These are phyloP conservation scores for Pythium dissotocum DNA, from an alignment of 352 stramenopile genomes.

Conservation along the genomic window DNA sequence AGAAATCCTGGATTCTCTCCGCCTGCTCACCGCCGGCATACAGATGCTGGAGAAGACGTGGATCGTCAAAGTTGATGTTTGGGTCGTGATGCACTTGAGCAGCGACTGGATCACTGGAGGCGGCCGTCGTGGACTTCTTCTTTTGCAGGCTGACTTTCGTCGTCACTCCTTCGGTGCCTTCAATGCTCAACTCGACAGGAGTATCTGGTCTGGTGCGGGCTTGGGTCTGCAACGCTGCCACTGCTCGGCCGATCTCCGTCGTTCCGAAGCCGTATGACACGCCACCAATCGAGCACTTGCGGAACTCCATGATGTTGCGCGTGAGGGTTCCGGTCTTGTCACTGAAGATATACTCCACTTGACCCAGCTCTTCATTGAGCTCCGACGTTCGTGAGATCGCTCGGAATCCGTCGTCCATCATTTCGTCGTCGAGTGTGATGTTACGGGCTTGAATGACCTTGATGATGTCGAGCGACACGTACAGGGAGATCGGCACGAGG, in stretches of 20 bases:
- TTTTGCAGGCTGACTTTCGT: neutral
- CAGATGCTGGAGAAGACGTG: slow-evolving; percentile 32
- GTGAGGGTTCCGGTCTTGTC: slow-evolving; percentile 99
- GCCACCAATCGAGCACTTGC: slow-evolving; percentile 87
- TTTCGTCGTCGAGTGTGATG: slow-evolving; percentile 62
- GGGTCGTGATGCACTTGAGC: slow-evolving; percentile 67
- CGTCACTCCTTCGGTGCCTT: slow-evolving; percentile 8
- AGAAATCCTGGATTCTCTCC: slow-evolving; percentile 58
- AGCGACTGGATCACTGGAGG: neutral
- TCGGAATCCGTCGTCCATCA: slow-evolving; percentile 86
- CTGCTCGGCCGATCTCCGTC: slow-evolving; percentile 69
- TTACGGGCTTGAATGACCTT: slow-evolving; percentile 84
- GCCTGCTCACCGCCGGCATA: slow-evolving; percentile 26
- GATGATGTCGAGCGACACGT: slow-evolving; percentile 96
- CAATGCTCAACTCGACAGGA: slow-evolving; percentile 7
- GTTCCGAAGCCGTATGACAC: slow-evolving; percentile 84
- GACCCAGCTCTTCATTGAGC: slow-evolving; percentile 92
- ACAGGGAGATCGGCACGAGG: slow-evolving; percentile 97
- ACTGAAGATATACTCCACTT: slow-evolving; percentile 98
- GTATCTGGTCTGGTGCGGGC: slow-evolving; percentile 4
- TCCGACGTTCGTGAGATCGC: slow-evolving; percentile 87
- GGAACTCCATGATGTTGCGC: slow-evolving; percentile 98
- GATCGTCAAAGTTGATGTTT: slow-evolving; percentile 72
- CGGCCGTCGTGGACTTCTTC: neutral
- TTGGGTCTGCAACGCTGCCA: slow-evolving; percentile 49